Evolutionary conservation across 2,329 filamentous ascomycete species (phyloP), one percentile per base, ranked within the genome.

Genomic region (Ophiocordyceps camponoti-saundersi): DNA sequence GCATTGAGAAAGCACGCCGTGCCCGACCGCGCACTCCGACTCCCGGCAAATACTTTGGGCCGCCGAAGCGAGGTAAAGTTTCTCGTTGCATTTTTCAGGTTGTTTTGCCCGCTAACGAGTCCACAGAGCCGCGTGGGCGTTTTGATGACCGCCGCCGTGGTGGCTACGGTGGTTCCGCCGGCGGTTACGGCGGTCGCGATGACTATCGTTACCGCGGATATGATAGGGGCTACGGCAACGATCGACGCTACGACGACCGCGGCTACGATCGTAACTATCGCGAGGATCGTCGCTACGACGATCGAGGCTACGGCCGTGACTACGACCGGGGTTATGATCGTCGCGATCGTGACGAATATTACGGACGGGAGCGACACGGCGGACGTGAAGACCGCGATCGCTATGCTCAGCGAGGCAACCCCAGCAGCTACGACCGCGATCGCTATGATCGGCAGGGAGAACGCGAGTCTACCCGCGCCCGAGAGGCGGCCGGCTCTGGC

Each of bases 1-100:
- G 89, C 75, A 96, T 98, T 55, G 92, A 98, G 74, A 98, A 96
- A 77, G 92, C 92, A 59, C 88, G 92, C 59, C 88, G 92, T 65
- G 85, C 86, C 62, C 85, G 88, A 55, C 92, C 92, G 57, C 85
- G 92, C 60, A 96, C 90, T 48, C 92, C 92, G 34, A 98, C 92
- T 48, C 92, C 92, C 44, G 92, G 92, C 70, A 96, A 96, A 72
- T 98, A 98, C 76, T 96, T 95, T 61, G 92, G 92, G 46, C 92
- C 92, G 51, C 92, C 92, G 53, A 98, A 98, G 80, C 79, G 92
- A 73, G 89, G 89, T 92, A 71, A 72, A 83, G 70, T 34, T 41
- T 54, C 20, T 22, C 36, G 7, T 20, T 5, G 6, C 23, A 3
- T 29, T 16, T 3, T 29, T 11, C 21, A 22, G 34, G 20, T 39